phyloP scores from a whole-genome alignment of 1,139 yeast genomes.

The Protomyces inouyei region DNA sequence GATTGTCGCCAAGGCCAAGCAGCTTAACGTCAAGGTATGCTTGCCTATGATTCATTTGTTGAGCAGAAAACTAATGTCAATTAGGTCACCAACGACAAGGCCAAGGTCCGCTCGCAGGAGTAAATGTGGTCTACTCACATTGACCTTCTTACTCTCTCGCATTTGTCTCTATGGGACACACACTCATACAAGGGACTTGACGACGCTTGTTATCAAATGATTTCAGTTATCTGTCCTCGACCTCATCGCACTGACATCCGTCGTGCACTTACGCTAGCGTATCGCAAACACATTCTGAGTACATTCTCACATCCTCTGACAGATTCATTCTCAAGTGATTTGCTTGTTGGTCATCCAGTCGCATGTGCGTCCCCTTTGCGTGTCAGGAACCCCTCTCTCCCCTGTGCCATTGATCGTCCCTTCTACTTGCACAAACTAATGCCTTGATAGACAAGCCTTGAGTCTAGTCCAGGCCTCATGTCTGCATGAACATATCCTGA shows the following conservation, averaged over 20 bases:
- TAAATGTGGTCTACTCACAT: neutral
- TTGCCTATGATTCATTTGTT: neutral
- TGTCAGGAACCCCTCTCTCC: too few species aligned
- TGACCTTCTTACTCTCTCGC: neutral
- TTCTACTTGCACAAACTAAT: neutral
- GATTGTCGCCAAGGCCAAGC: slow-evolving; percentile 95
- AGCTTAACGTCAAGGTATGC: slow-evolving; percentile 79
- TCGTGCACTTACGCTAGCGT: neutral
- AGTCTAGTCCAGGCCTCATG: too few species aligned
- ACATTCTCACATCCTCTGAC: too few species aligned
- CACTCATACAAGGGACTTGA: too few species aligned
- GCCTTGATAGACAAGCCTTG: neutral
- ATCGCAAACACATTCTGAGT: neutral
- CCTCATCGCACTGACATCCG: neutral
- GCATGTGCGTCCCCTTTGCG: too few species aligned
- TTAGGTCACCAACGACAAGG: slow-evolving; percentile 93
- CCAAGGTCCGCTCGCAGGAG: slow-evolving; percentile 40
- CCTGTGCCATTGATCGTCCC: too few species aligned
- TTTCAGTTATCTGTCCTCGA: too few species aligned
- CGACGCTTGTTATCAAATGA: too few species aligned
- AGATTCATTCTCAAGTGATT: too few species aligned
- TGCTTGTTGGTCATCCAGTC: too few species aligned
- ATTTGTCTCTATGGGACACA: neutral
- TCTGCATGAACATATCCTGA: neutral
- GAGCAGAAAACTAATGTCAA: neutral